Conservation (phyloP, 78 protist genomes). For the Corallochytrium limacisporum region DNA sequence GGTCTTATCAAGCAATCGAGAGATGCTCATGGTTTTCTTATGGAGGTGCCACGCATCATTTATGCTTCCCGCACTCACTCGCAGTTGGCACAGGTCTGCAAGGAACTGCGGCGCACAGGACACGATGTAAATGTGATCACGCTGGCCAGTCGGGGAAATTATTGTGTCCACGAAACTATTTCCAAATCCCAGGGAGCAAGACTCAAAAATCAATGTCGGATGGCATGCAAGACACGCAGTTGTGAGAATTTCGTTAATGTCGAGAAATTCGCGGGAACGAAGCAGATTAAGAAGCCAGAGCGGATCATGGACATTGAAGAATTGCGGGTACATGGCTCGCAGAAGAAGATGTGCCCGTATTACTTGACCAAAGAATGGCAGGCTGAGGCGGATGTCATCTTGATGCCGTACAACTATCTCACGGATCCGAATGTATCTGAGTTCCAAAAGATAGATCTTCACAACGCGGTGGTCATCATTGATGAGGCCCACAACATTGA, state of each 20-base stretch:
- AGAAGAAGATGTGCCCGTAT: constrained; percentile 90
- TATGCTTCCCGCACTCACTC: constrained; percentile 89
- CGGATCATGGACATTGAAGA: constrained; percentile 31
- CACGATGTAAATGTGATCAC: no score
- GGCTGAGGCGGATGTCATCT: constrained; percentile 51
- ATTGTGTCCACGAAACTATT: no score
- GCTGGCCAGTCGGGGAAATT: no score
- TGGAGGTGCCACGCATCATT: constrained; percentile 37
- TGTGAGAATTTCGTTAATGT: background rate
- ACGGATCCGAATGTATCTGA: constrained; percentile 38
- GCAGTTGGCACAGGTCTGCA: constrained; percentile 83
- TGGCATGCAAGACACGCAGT: no score
- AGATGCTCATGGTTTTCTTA: background rate
- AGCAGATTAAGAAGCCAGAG: background rate
- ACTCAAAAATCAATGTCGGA: no score
- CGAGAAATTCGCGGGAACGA: no score
- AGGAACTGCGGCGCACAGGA: constrained; percentile 66
- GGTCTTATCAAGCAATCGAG: background rate
- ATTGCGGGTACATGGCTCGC: constrained; percentile 55
- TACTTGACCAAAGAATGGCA: constrained; percentile 39
- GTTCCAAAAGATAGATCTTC: background rate
- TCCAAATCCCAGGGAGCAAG: no score
- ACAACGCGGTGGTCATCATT: constrained; percentile 46
- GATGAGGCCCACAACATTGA: constrained; percentile 76
- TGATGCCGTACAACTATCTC: constrained; percentile 95